These are phyloP conservation scores for Ophiostoma ulmi DNA, from an alignment of 2,329 filamentous ascomycete species.

Conservation along the genomic window DNA sequence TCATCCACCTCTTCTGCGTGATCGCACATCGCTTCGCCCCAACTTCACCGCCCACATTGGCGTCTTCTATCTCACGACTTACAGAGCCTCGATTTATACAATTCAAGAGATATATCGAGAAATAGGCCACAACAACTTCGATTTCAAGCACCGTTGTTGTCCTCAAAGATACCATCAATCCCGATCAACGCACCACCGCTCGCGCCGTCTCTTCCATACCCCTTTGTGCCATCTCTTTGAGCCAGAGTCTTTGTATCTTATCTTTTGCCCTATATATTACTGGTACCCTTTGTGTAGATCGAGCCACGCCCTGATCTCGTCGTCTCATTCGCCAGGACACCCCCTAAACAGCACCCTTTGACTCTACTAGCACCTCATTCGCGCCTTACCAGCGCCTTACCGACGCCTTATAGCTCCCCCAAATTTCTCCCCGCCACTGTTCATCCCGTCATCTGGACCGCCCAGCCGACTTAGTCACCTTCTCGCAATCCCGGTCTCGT, in stretches of 20 bases:
- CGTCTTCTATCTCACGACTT: background rate
- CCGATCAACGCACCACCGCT: background rate
- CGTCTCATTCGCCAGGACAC: conserved; percentile 13
- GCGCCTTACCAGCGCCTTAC: conserved; percentile 16
- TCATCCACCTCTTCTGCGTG: background rate
- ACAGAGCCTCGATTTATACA: background rate
- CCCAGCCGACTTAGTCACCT: conserved; percentile 9
- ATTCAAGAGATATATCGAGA: background rate
- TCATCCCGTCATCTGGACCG: conserved; percentile 9
- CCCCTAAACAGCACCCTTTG: conserved; percentile 18
- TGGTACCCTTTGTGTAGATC: conserved; percentile 5
- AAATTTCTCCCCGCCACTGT: conserved; percentile 13
- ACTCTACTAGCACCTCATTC: background rate
- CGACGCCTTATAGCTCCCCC: background rate
- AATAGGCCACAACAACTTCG: background rate
- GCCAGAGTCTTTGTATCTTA: background rate
- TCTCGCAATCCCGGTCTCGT: conserved; percentile 22
- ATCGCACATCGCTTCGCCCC: background rate
- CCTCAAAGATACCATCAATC: background rate
- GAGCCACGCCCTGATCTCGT: background rate
- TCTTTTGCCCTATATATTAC: background rate
- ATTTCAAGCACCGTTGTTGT: background rate
- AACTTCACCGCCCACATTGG: conserved; percentile 10
- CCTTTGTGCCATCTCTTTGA: background rate
- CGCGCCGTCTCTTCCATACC: background rate